A percentile compares a stretch with the other conserved stretches of the same genome.
Conservation (phyloP, 1,139 yeast genomes). For the Saccharomyces pastorianus region DNA sequence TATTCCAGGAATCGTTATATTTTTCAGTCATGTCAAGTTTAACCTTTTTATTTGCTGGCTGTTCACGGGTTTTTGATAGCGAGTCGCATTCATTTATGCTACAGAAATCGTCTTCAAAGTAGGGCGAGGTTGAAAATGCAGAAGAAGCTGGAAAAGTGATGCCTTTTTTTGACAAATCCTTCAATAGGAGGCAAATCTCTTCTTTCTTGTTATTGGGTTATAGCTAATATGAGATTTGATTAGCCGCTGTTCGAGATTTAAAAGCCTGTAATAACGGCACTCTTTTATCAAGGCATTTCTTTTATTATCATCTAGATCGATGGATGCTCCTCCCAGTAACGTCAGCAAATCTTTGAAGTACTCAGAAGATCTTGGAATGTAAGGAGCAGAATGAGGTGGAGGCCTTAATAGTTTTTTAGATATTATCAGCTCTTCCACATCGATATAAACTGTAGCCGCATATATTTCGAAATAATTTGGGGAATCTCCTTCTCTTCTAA, state of each 20-base stretch:
- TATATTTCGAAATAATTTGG: conserved; percentile 73
- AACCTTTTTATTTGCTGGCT: conserved; percentile 7
- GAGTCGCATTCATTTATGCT: conserved; percentile 1
- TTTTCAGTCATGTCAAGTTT: conserved; percentile 5
- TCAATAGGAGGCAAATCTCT: conserved; percentile 49
- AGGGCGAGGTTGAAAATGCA: not conserved
- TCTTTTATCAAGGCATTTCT: conserved; percentile 48
- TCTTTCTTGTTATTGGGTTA: conserved; percentile 46
- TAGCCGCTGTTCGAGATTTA: conserved; percentile 64
- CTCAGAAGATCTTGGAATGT: conserved; percentile 46
- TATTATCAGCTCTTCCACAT: conserved; percentile 38
- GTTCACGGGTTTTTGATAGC: not conserved
- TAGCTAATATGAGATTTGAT: conserved; percentile 43
- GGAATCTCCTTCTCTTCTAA: conserved; percentile 53
- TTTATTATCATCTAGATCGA: conserved; percentile 50
- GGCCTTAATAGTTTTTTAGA: conserved; percentile 52
- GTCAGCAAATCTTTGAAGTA: conserved; percentile 55
- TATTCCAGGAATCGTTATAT: conserved; percentile 13
- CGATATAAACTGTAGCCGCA: conserved; percentile 43
- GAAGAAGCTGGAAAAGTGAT: conserved; percentile 17
- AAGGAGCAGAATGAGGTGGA: conserved; percentile 60
- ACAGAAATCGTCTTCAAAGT: not conserved
- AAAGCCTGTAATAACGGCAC: conserved; percentile 68
- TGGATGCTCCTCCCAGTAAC: conserved; percentile 48
- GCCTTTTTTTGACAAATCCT: conserved; percentile 43